Conservation (phyloP, 768 basidiomycete genomes). For the Punctularia strigosozonata region DNA sequence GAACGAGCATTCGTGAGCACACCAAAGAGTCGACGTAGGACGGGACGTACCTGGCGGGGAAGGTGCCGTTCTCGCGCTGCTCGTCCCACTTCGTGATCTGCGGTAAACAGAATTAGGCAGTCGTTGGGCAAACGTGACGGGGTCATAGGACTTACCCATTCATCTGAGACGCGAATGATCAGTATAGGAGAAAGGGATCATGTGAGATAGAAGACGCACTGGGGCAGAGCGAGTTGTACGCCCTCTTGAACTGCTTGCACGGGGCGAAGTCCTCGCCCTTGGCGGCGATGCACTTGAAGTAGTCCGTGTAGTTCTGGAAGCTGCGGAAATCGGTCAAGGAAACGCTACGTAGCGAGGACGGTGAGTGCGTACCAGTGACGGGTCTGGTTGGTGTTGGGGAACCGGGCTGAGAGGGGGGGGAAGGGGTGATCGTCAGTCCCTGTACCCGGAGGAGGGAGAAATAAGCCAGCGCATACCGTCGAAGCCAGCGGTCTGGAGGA, state of each 20-base stretch:
- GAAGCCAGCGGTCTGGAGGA: constrained; percentile 91
- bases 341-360: background rate
- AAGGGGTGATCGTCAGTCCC: constrained; percentile 1
- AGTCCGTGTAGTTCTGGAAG: constrained; percentile 96
- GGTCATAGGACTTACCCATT: constrained; percentile 57
- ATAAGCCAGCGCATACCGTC: constrained; percentile 44
- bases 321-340: constrained; percentile 21
- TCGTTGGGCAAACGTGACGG: background rate
- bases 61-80: constrained; percentile 85
- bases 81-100: constrained; percentile 89
- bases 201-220: constrained; percentile 47
- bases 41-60: too few relatives aligned
- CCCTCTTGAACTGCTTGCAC: constrained; percentile 96
- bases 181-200: constrained; percentile 1
- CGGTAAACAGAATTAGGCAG: constrained; percentile 7
- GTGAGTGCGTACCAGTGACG: constrained; percentile 69
- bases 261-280: constrained; percentile 98
- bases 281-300: constrained; percentile 93
- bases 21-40: too few relatives aligned
- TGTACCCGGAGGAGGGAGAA: background rate
- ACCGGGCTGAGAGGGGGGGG: constrained; percentile 46
- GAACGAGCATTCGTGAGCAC: too few relatives aligned
- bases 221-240: constrained; percentile 94
- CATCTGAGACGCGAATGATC: constrained; percentile 38
- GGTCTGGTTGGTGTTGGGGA: constrained; percentile 90